Base-by-base conservation (phyloP, 2,329 filamentous ascomycete species). In the Sclerotinia spermophila region DNA sequence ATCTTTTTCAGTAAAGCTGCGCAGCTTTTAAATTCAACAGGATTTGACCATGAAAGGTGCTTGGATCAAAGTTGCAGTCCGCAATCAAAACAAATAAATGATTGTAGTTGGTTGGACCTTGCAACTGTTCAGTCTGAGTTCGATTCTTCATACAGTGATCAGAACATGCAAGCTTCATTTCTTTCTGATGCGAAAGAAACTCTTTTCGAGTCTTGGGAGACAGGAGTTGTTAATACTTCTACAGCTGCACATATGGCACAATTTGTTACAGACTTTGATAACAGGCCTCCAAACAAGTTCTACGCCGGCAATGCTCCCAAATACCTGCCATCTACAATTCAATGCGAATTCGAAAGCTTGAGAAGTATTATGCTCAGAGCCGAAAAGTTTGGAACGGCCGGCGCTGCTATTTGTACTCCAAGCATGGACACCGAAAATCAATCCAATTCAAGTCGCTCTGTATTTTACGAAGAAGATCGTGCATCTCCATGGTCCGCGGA, bases 401-500 rank as follows among this genome's bases (percentile, higher is more conserved):
- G n/a, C 45, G 44, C 33, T 21, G 24, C 24, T 40, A 10, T 10
- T 21, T 40, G 21, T 19, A 27, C 8, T 21, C 33, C 24, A n/a
- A 15, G 1, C 17, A 35, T 21, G 33, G 33, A 21, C 5, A 30
- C 44, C 21, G 21, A 27, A 7, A n/a, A 4, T 40, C 44, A 53
- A 51, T 6, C 1, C 27, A 5, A 2, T 6, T 19, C 5, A 6
- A n/a, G 19, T 0, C 1, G 13, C n/a, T 48, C 27, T 35, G 33
- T 0, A 38, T 38, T 0, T 51, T n/a, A 10, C 7, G 13, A 51
- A 17, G 8, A 17, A 38, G 7, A 27, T 2, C 4, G 5, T 21
- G 24, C 45, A 40, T 40, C 2, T 65, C 45, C 61, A 27, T 65
- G 62, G 62, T 65, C 62, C 13, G 5, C 35, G 7, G 62, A 65